Percentiles rank a stretch among this genome's conserved stretches.
Conservation (phyloP, 805 yeast species). For the Candida maesae region DNA sequence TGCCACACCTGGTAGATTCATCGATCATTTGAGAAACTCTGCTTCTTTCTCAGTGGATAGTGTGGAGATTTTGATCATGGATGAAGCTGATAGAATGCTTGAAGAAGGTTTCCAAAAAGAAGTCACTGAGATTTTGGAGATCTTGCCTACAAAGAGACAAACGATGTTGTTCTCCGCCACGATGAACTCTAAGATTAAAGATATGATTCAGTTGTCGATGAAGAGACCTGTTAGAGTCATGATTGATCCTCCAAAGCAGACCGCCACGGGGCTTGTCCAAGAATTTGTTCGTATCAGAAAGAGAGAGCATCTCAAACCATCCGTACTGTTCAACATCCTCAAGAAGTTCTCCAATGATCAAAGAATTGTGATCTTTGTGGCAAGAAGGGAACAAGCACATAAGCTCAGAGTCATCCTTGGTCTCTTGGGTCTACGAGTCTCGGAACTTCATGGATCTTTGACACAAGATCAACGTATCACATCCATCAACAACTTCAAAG, state of each 20-base stretch:
- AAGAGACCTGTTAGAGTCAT: slow-evolving; percentile 89
- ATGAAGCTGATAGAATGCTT: slow-evolving; percentile 98
- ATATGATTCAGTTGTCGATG: slow-evolving; percentile 80
- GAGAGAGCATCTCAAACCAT: slow-evolving; percentile 80
- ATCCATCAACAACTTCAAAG: slow-evolving; percentile 79
- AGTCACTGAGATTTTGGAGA: slow-evolving; percentile 79
- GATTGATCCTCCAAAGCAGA: slow-evolving; percentile 95
- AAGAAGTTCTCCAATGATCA: slow-evolving; percentile 59
- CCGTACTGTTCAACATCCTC: slow-evolving; percentile 69
- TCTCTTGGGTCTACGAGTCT: slow-evolving; percentile 68
- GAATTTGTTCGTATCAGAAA: slow-evolving; percentile 94
- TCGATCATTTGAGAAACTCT: slow-evolving; percentile 94
- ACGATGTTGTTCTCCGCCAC: slow-evolving; percentile 95
- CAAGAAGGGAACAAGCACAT: slow-evolving; percentile 90
- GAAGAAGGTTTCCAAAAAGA: slow-evolving; percentile 99
- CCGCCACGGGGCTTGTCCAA: slow-evolving; percentile 85
- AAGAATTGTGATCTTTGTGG: slow-evolving; percentile 84
- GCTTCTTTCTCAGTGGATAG: slow-evolving; percentile 87
- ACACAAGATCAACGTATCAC: slow-evolving; percentile 91
- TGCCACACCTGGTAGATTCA: slow-evolving; percentile 98
- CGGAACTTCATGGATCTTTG: slow-evolving; percentile 80
- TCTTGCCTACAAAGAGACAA: slow-evolving; percentile 89
- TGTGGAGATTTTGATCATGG: slow-evolving; percentile 89
- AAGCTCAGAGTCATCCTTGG: slow-evolving; percentile 73
- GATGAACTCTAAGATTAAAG: slow-evolving; percentile 91